Evolutionary conservation across 2,329 filamentous ascomycete genomes (phyloP).

Genomic region (Coleophoma crateriformis): DNA sequence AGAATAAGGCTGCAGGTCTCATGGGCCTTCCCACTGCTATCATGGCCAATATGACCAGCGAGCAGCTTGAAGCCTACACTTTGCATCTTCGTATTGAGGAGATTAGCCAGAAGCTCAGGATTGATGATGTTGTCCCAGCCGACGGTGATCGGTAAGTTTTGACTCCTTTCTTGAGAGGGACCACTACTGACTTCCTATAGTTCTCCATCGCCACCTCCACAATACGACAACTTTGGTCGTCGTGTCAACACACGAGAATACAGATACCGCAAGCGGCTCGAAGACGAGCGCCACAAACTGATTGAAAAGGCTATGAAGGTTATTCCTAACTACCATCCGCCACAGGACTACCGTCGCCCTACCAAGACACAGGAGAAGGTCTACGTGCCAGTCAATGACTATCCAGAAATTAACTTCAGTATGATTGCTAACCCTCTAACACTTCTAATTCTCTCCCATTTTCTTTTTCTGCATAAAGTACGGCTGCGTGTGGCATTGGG

Average conservation of each 20-base stretch:
- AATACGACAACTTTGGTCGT: conserved; percentile 98
- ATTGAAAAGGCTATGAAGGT: conserved; percentile 99
- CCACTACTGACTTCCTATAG: conserved; percentile 39
- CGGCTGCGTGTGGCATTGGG: conserved; percentile 28
- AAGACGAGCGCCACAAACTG: conserved; percentile 97
- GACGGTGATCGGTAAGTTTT: conserved; percentile 83
- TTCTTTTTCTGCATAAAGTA: conserved; percentile 34
- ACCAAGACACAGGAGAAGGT: conserved; percentile 99
- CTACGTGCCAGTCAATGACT: conserved; percentile 99
- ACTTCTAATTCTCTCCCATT: conserved; percentile 56
- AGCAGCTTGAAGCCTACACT: conserved; percentile 96
- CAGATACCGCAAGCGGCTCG: conserved; percentile 94
- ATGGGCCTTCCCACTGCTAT: conserved; percentile 98
- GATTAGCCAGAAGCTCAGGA: conserved; percentile 97
- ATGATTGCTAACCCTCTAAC: conserved; percentile 99
- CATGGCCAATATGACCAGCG: conserved; percentile 94
- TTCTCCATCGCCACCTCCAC: conserved; percentile 90
- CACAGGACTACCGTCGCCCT: conserved; percentile 94
- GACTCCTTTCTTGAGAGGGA: not conserved
- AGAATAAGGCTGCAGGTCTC: conserved; percentile 96
- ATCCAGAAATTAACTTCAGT: conserved; percentile 99
- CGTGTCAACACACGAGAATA: conserved; percentile 99
- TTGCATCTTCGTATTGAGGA: conserved; percentile 96
- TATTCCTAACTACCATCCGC: conserved; percentile 98
- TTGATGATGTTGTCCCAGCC: conserved; percentile 96